Conservation (phyloP, 2,329 filamentous ascomycete species). For the Diaporthe aspalathi region DNA sequence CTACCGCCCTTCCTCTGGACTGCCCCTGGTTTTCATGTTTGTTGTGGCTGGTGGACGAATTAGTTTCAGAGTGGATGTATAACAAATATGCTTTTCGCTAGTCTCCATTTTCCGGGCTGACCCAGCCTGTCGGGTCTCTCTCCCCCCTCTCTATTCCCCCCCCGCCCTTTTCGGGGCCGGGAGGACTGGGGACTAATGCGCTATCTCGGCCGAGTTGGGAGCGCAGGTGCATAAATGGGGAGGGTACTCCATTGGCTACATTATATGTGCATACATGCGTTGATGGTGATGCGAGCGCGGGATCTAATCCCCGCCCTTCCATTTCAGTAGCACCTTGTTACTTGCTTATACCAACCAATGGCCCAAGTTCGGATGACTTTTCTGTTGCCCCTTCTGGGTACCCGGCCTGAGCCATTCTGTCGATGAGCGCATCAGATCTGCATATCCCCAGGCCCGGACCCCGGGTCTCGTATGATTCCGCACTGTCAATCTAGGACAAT, state of each 20-base stretch:
- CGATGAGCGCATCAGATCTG: too few relatives aligned
- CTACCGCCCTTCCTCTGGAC: not conserved
- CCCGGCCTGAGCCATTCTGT: too few relatives aligned
- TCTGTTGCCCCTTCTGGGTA: too few relatives aligned
- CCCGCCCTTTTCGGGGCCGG: not conserved
- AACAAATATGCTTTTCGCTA: not conserved
- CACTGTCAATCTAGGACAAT: too few relatives aligned
- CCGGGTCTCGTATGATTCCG: too few relatives aligned
- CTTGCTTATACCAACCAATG: too few relatives aligned
- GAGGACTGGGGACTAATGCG: not conserved
- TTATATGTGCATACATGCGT: not conserved
- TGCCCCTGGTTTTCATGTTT: not conserved
- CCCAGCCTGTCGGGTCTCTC: not conserved
- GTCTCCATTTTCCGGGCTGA: not conserved
- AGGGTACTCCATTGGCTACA: not conserved
- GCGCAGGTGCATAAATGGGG: not conserved
- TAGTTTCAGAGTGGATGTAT: too few relatives aligned
- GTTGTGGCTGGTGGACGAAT: not conserved
- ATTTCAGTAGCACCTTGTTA: too few relatives aligned
- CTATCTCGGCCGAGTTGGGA: not conserved
- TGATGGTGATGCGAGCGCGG: not conserved
- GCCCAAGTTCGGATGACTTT: too few relatives aligned
- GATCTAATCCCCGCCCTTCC: too few relatives aligned
- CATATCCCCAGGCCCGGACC: too few relatives aligned
- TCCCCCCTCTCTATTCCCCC: too few relatives aligned